Percentiles rank a stretch among this genome's conserved stretches.
Evolutionary conservation across 2,329 filamentous ascomycete genomes (phyloP).

Genomic region (Didymella segeticola): DNA sequence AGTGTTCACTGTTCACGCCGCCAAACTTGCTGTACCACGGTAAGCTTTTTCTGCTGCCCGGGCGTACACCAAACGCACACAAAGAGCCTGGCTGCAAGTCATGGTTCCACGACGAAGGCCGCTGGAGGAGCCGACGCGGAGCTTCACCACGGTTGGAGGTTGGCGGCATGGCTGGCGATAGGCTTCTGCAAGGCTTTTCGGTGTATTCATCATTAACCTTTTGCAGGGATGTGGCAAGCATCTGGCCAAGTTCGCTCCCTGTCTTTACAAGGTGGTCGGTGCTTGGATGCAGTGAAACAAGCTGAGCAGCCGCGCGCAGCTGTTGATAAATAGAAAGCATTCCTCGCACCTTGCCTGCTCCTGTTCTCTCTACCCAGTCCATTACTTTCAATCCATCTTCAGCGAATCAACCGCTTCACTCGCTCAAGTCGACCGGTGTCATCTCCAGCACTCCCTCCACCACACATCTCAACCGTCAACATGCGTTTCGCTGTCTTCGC

Average conservation of each 20-base stretch:
- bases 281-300: conserved; percentile 15
- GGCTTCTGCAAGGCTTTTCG: conserved; percentile 10
- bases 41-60: neutral
- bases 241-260: conserved; percentile 8
- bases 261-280: conserved; percentile 8
- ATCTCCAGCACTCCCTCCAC: conserved; percentile 8
- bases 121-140: conserved; percentile 1
- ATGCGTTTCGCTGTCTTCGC: conserved; percentile 44
- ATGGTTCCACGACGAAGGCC: conserved; percentile 6
- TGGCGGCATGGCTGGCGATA: conserved; percentile 2
- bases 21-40: conserved; percentile 9
- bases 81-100: conserved; percentile 3
- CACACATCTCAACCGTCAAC: conserved; percentile 26
- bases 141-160: conserved; percentile 1
- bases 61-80: neutral
- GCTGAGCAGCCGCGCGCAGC: conserved; percentile 8
- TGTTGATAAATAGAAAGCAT: conserved; percentile 23
- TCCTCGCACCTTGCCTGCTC: conserved; percentile 17
- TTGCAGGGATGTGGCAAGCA: neutral
- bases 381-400: neutral
- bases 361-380: conserved; percentile 9
- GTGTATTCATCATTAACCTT: neutral
- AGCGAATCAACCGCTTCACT: neutral
- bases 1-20: conserved; percentile 1
- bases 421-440: conserved; percentile 13